Base-by-base conservation (phyloP, 192 early-diverging fungal species). In the Spinellus fusiger region DNA sequence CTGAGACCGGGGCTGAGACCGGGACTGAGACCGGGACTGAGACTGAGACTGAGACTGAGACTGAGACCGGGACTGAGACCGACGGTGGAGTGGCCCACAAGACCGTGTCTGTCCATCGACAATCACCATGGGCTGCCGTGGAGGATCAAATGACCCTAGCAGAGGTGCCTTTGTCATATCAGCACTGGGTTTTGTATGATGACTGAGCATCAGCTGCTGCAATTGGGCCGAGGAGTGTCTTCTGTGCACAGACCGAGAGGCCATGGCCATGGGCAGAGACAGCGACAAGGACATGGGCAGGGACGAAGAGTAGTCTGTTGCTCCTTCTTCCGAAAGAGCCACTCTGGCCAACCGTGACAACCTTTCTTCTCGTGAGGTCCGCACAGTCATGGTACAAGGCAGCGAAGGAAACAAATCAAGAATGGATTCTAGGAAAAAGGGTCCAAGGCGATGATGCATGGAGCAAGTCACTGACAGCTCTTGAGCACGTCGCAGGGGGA, bases 401-500 rank as follows among this genome's bases (percentile, higher is more conserved):
- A 84, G 64, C 5, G 82, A 77, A 1, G 86, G 78, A 64, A 86
- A 86, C 38, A 86, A 79, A 0, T 73, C 71, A 59, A 86, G 84
- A 1, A 94, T 71, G 25, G 82, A 82, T 40, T 93, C 89, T 61
- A 86, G 77, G 58, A 96, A 73, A 54, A 96, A 94, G 15, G 79
- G 80, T 0, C 81, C 86, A 5, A 93, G 65, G 37, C 83, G 78
- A 54, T 86, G 77, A 48, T 93, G 84, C 7, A 96, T 68, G 26
- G 89, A 89, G 62, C 90, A 89, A 0, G 86, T 93, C 1, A 89
- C 76, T 0, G 93, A 89, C 48, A 97, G 77, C 5, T 89, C 89
- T 25, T 88, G 82, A 6, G 92, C 94, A 5, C 94, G 84, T 1
- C 79, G 74, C 23, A 97, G 79, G 8, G 94, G 94, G 51, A 97